Percentiles rank a stretch among this genome's conserved stretches.
phyloP scores from a whole-genome alignment of 768 basidiomycete species.

The Kwoniella bestiolae region DNA sequence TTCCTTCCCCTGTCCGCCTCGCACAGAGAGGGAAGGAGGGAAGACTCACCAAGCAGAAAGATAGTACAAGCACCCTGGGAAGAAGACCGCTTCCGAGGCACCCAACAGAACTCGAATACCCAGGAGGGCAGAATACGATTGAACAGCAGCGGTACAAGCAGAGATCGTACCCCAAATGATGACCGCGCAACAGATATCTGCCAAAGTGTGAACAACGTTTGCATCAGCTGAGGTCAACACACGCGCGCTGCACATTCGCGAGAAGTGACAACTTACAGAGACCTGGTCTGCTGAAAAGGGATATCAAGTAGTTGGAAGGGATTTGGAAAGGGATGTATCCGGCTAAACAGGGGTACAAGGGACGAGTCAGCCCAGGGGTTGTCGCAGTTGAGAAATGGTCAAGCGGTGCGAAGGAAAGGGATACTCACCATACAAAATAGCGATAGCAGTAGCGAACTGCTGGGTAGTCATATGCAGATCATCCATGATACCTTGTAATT shows the following conservation, averaged over 20 bases:
- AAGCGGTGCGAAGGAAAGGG: background rate
- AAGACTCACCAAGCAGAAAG: slow-evolving; percentile 40
- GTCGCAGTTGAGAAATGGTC: background rate
- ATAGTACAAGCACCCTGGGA: slow-evolving; percentile 46
- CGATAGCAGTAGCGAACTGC: slow-evolving; percentile 46
- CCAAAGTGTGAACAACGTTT: too few species aligned
- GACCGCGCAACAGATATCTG: slow-evolving; percentile 37
- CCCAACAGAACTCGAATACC: slow-evolving; percentile 39
- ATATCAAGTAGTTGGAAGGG: slow-evolving; percentile 49
- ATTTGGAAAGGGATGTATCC: slow-evolving; percentile 43
- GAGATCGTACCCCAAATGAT: slow-evolving; percentile 41
- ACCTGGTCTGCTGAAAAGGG: slow-evolving; percentile 40
- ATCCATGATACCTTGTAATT: slow-evolving; percentile 46
- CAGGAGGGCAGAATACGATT: slow-evolving; percentile 31
- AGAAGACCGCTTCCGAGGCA: slow-evolving; percentile 37
- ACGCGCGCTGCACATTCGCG: too few species aligned
- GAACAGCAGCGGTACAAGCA: slow-evolving; percentile 38
- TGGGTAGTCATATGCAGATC: slow-evolving; percentile 47
- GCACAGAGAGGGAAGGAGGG: too few species aligned
- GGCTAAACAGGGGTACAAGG: too few species aligned
- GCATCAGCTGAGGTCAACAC: too few species aligned
- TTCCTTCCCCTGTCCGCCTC: too few species aligned
- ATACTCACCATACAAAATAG: slow-evolving; percentile 44
- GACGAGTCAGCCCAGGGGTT: too few species aligned
- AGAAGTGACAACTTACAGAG: slow-evolving; percentile 39